Evolutionary conservation across 1,139 yeast species (phyloP).

Genomic region (Meyerozyma elateridarum): DNA sequence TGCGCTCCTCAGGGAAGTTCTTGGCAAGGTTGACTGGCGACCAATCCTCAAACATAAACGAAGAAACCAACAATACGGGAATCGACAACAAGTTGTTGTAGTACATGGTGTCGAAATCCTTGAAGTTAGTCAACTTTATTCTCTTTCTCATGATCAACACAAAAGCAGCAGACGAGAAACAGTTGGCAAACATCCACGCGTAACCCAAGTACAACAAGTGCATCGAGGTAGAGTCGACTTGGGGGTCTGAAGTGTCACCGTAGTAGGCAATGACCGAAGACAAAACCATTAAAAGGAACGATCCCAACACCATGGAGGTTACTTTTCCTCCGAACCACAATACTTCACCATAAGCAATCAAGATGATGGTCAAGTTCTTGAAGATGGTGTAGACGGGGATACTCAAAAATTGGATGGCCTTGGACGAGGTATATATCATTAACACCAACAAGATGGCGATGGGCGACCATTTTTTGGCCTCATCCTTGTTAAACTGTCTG

Average conservation of each 20-base stretch:
- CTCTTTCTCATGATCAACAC: constrained; percentile 95
- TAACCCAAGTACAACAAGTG: constrained; percentile 71
- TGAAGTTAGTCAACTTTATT: constrained; percentile 93
- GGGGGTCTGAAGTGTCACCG: constrained; percentile 52
- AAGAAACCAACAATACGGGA: constrained; percentile 75
- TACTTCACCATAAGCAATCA: constrained; percentile 97
- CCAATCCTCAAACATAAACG: constrained; percentile 90
- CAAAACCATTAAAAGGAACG: constrained; percentile 85
- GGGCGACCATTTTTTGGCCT: constrained; percentile 94
- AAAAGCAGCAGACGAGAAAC: constrained; percentile 89
- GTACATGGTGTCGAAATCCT: constrained; percentile 97
- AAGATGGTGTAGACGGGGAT: constrained; percentile 97
- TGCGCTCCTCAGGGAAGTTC: constrained; percentile 74
- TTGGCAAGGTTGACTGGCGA: constrained; percentile 63
- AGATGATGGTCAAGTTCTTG: constrained; percentile 92
- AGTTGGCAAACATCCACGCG: constrained; percentile 94
- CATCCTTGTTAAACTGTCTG: constrained; percentile 79
- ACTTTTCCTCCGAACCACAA: constrained; percentile 95
- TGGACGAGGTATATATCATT: constrained; percentile 95
- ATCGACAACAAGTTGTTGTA: constrained; percentile 91
- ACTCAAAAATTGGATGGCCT: constrained; percentile 84
- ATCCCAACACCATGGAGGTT: constrained; percentile 82
- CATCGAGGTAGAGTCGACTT: constrained; percentile 13
- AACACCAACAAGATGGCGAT: constrained; percentile 82
- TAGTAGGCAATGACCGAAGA: constrained; percentile 92